A percentile compares a stretch with the other conserved stretches of the same genome.
Conservation (phyloP, 257 asterid genomes). For the Leptodermis oblonga region DNA sequence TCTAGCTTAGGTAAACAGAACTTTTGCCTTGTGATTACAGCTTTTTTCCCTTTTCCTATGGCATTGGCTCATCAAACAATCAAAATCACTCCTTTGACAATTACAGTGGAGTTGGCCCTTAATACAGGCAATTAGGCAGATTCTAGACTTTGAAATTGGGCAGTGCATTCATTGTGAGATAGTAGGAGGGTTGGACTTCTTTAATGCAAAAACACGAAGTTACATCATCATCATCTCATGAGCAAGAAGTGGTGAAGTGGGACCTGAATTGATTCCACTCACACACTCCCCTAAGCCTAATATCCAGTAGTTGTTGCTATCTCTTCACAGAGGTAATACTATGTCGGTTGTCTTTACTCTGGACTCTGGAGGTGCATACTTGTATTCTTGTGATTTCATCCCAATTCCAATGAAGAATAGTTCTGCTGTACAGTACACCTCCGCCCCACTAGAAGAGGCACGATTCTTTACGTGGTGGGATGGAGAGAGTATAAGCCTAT, state of each 20-base stretch:
- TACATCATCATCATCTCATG: not conserved
- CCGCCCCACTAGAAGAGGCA: too few species aligned
- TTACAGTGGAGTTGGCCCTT: not conserved
- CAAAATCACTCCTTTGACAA: not conserved
- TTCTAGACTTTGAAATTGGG: slow-evolving; percentile 3
- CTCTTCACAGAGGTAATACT: not conserved
- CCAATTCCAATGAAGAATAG: not conserved
- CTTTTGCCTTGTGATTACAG: not conserved
- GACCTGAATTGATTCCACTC: not conserved
- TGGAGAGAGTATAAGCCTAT: too few species aligned
- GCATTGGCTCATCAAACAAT: not conserved
- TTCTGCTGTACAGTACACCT: not conserved
- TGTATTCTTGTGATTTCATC: not conserved
- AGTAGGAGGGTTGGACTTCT: not conserved
- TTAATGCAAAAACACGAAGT: not conserved
- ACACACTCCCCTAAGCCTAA: not conserved
- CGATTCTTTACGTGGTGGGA: too few species aligned
- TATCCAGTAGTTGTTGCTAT: not conserved
- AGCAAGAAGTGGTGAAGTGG: slow-evolving; percentile 2
- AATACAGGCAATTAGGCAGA: slow-evolving; percentile 2
- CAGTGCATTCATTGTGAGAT: not conserved
- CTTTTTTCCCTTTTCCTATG: not conserved
- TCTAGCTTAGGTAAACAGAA: slow-evolving; percentile 13
- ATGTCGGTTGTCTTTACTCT: not conserved
- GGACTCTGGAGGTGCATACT: not conserved